phyloP scores from a whole-genome alignment of 441 rosid genomes.

The Melastoma candidum region DNA sequence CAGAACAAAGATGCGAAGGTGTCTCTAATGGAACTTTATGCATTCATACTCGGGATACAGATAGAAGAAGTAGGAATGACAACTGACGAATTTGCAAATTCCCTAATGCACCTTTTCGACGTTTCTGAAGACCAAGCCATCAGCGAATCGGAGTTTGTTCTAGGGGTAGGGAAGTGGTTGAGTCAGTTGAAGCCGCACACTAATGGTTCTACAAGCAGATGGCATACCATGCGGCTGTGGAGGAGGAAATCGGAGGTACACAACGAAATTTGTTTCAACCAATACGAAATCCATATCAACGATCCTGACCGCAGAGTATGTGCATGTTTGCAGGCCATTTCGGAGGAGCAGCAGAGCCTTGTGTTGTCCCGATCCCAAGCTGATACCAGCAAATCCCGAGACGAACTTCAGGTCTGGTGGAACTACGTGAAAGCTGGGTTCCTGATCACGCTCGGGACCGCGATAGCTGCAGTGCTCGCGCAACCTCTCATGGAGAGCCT shows the following conservation, averaged over 20 bases:
- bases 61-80: slow-evolving; percentile 22
- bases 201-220: neutral
- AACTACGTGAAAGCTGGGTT: slow-evolving; percentile 26
- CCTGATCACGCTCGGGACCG: slow-evolving; percentile 30
- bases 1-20: slow-evolving; percentile 13
- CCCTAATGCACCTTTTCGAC: slow-evolving; percentile 28
- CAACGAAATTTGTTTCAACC: neutral
- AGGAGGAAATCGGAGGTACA: slow-evolving; percentile 12
- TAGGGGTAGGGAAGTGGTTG: slow-evolving; percentile 27
- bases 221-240: neutral
- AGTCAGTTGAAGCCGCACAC: neutral
- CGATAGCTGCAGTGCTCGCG: slow-evolving; percentile 25
- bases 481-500: slow-evolving; percentile 35
- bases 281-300: neutral
- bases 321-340: slow-evolving; percentile 19
- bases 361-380: slow-evolving; percentile 5
- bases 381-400: slow-evolving; percentile 4
- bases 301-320: neutral
- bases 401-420: slow-evolving; percentile 20
- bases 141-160: slow-evolving; percentile 24
- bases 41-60: slow-evolving; percentile 32
- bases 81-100: slow-evolving; percentile 16
- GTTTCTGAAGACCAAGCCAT: slow-evolving; percentile 19
- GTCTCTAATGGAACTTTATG: slow-evolving; percentile 26
- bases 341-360: slow-evolving; percentile 24